Conservation (phyloP, 2,329 filamentous ascomycete species). For the Fusarium heterosporum region DNA sequence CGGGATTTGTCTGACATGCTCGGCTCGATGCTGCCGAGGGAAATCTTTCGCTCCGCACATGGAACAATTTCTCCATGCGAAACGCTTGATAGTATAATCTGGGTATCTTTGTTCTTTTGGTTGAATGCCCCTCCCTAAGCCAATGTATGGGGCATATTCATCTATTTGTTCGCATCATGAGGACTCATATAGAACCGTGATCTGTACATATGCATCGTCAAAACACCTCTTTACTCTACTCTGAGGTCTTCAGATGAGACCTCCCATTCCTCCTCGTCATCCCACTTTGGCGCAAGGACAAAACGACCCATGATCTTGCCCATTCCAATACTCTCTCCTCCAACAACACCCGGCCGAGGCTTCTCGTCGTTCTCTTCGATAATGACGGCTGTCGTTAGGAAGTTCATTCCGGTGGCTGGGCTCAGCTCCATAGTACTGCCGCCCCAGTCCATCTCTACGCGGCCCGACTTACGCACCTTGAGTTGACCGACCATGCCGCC, state of each 20-base stretch:
- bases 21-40: neutral
- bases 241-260: conserved; percentile 54
- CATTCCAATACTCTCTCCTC: conserved; percentile 69
- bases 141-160: neutral
- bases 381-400: conserved; percentile 69
- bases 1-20: neutral
- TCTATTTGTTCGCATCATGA: neutral
- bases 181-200: neutral
- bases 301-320: conserved; percentile 73
- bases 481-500: conserved; percentile 72
- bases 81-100: conserved; percentile 4
- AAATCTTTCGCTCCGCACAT: neutral
- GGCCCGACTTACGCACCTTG: conserved; percentile 70
- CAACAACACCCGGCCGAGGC: conserved; percentile 54
- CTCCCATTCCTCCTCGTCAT: conserved; percentile 68
- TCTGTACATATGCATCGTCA: neutral
- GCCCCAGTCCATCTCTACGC: conserved; percentile 72
- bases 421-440: conserved; percentile 66
- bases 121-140: neutral
- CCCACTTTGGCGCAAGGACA: conserved; percentile 68
- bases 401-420: conserved; percentile 64
- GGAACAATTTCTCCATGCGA: neutral
- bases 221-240: conserved; percentile 17
- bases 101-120: conserved; percentile 32
- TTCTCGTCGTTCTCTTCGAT: conserved; percentile 69